Evolutionary conservation across 2,329 filamentous ascomycete species (phyloP).

Genomic region (Tolypocladium nubicola): DNA sequence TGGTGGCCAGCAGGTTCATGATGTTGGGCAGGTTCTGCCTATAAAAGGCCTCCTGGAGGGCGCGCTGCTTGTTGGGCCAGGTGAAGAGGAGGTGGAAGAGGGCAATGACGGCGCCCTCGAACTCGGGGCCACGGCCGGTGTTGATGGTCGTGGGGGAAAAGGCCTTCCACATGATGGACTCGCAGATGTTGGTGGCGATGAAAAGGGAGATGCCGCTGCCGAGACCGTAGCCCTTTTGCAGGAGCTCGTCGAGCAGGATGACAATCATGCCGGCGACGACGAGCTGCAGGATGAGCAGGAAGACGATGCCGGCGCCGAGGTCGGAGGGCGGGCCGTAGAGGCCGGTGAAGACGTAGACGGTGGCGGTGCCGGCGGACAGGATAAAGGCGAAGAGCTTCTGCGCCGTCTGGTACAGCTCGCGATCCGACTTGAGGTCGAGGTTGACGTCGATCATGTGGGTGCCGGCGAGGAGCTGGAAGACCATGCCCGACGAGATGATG

Average conservation of each 20-base stretch:
- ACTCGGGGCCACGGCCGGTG: slow-evolving; percentile 97
- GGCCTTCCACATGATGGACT: slow-evolving; percentile 99
- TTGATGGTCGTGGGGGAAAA: slow-evolving; percentile 99
- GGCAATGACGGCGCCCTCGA: slow-evolving; percentile 95
- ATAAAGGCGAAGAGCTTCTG: slow-evolving; percentile 99
- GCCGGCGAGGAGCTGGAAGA: slow-evolving; percentile 98
- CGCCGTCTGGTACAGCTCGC: slow-evolving; percentile 98
- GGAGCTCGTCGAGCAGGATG: slow-evolving; percentile 95
- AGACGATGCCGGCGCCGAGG: slow-evolving; percentile 94
- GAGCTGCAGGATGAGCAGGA: slow-evolving; percentile 95
- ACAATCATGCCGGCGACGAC: slow-evolving; percentile 97
- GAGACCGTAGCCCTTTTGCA: slow-evolving; percentile 98
- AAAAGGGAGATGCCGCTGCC: slow-evolving; percentile 98
- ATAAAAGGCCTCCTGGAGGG: slow-evolving; percentile 97
- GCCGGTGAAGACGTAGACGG: slow-evolving; percentile 95
- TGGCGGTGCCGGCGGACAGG: slow-evolving; percentile 92
- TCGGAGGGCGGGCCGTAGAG: slow-evolving; percentile 96
- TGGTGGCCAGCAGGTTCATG: slow-evolving; percentile 93
- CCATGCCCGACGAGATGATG: slow-evolving; percentile 99
- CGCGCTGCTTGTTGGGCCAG: slow-evolving; percentile 98
- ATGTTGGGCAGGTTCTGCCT: slow-evolving; percentile 98
- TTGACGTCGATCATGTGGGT: slow-evolving; percentile 99
- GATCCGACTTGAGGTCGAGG: slow-evolving; percentile 98
- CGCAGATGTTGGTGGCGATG: slow-evolving; percentile 99
- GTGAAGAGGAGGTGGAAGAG: slow-evolving; percentile 97